These are phyloP conservation scores for Bipolaris zeicola DNA, from an alignment of 2,329 filamentous ascomycete species.

Conservation along the genomic window DNA sequence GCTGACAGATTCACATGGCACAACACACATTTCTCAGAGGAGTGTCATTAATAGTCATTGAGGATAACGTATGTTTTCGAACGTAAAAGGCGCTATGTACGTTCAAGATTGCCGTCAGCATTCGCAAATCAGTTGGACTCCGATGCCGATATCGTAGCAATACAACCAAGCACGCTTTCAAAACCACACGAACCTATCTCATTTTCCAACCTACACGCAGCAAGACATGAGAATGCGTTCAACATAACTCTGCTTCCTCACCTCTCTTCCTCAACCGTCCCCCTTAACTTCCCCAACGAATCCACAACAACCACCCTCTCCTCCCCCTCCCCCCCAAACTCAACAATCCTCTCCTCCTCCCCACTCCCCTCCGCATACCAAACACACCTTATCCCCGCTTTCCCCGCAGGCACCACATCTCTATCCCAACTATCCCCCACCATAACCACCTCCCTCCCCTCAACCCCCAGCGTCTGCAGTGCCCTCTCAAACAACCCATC, in stretches of 20 bases:
- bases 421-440: constrained; percentile 14
- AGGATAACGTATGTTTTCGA: not conserved
- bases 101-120: not conserved
- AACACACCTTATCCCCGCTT: not conserved
- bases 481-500: constrained; percentile 25
- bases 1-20: not conserved
- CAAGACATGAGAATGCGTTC: not conserved
- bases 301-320: not conserved
- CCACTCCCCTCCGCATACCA: not conserved
- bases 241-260: not conserved
- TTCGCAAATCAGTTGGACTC: too few species aligned
- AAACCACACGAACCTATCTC: not conserved
- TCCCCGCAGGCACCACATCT: not conserved
- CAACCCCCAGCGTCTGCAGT: not conserved
- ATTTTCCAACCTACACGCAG: not conserved
- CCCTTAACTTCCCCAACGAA: not conserved
- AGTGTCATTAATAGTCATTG: not conserved
- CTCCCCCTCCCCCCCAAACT: not conserved
- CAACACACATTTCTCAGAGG: not conserved
- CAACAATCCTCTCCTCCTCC: not conserved
- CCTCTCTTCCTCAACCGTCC: not conserved
- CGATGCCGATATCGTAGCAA: not conserved
- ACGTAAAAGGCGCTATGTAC: not conserved
- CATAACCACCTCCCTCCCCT: constrained; percentile 14
- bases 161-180: not conserved